These are phyloP conservation scores for Tetrapisispora iriomotensis DNA, from an alignment of 805 yeast genomes.

Conservation along the genomic window DNA sequence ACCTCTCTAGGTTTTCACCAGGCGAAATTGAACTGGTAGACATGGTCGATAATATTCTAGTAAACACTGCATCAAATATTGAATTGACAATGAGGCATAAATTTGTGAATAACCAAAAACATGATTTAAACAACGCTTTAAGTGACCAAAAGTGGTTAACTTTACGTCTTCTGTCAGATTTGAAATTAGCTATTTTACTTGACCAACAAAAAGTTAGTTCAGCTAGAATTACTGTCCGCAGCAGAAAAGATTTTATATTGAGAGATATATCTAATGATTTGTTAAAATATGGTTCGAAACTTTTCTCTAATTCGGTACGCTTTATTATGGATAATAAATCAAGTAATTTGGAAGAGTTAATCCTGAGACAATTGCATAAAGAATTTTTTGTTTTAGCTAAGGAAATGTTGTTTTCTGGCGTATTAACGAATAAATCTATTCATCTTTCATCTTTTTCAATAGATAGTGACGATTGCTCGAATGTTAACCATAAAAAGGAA, in stretches of 20 bases:
- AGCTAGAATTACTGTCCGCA: neutral
- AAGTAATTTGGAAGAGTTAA: constrained; percentile 6
- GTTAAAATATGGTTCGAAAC: constrained; percentile 2
- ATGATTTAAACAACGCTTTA: constrained; percentile 42
- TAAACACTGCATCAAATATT: constrained; percentile 50
- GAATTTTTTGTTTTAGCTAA: constrained; percentile 9
- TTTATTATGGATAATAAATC: neutral
- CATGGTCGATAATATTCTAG: constrained; percentile 30
- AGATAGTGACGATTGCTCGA: neutral
- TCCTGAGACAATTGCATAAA: constrained; percentile 14
- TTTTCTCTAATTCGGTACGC: neutral
- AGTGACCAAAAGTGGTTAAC: constrained; percentile 53
- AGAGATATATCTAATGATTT: constrained; percentile 5
- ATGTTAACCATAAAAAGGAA: neutral
- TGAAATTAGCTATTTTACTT: constrained; percentile 10
- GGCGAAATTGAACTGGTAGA: constrained; percentile 12
- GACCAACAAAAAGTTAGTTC: neutral
- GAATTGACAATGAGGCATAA: constrained; percentile 49
- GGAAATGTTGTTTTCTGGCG: constrained; percentile 2
- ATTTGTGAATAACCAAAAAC: constrained; percentile 24
- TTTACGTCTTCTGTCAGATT: constrained; percentile 41
- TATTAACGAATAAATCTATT: neutral
- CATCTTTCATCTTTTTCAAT: neutral
- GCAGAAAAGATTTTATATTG: constrained; percentile 6
- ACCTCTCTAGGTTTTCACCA: constrained; percentile 4